Conservation (phyloP, 495 filamentous ascomycete genomes). For the Hypoxylon perforatum region DNA sequence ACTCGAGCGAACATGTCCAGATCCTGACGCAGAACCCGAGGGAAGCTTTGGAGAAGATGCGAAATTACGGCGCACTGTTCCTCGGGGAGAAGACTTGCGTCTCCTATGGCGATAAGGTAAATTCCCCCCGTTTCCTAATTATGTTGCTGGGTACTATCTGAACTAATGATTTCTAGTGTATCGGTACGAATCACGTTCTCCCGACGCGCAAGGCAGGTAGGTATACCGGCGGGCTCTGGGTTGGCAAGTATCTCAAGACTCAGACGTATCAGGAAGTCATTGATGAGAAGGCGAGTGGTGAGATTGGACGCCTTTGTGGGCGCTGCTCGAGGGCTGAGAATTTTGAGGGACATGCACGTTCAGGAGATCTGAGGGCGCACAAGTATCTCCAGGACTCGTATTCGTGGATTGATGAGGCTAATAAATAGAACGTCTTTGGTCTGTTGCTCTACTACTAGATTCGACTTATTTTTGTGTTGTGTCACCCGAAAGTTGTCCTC, state of each 20-base stretch:
- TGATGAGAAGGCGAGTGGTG: constrained; percentile 55
- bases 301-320: constrained; percentile 63
- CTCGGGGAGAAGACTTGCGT: constrained; percentile 66
- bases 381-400: constrained; percentile 54
- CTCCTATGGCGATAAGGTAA: constrained; percentile 62
- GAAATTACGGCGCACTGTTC: constrained; percentile 62
- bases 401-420: constrained; percentile 55
- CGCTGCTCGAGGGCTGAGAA: constrained; percentile 62
- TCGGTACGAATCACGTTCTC: constrained; percentile 66
- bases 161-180: constrained; percentile 44
- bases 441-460: neutral
- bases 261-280: constrained; percentile 66
- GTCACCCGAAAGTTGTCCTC: too few relatives aligned
- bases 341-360: constrained; percentile 65
- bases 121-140: neutral
- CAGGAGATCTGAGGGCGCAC: constrained; percentile 59
- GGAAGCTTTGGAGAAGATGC: constrained; percentile 63
- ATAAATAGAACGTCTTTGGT: constrained; percentile 14
- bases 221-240: constrained; percentile 64
- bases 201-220: constrained; percentile 60
- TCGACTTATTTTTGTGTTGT: too few relatives aligned
- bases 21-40: constrained; percentile 61
- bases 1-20: constrained; percentile 65
- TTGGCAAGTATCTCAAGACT: constrained; percentile 63
- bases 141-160: neutral